A percentile compares a stretch with the other conserved stretches of the same genome.
These are phyloP conservation scores for Waltergamsia citrina DNA, from an alignment of 2,329 filamentous ascomycete genomes.

Conservation along the genomic window DNA sequence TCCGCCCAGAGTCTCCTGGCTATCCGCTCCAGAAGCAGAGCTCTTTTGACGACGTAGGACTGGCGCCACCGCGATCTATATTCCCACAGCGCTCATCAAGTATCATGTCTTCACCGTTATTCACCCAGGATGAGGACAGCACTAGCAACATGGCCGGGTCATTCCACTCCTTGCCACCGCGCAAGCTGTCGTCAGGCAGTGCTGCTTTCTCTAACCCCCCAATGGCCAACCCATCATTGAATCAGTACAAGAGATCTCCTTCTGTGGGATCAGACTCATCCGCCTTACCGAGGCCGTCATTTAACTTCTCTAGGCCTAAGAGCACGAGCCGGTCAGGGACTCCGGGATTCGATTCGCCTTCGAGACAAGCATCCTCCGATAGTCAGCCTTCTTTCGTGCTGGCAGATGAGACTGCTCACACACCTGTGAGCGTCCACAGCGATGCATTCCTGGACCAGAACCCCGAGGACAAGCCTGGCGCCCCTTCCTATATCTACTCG, in stretches of 20 bases:
- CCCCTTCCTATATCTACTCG: constrained; percentile 75
- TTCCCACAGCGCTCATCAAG: constrained; percentile 48
- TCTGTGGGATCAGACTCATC: constrained; percentile 80
- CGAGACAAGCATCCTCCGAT: constrained; percentile 55
- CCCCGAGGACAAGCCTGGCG: constrained; percentile 37
- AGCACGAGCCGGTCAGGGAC: constrained; percentile 68
- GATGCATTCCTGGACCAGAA: constrained; percentile 52
- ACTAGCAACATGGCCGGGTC: constrained; percentile 41
- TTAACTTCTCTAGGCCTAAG: constrained; percentile 91
- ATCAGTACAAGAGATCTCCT: constrained; percentile 64
- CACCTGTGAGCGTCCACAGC: constrained; percentile 63
- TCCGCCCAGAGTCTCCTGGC: constrained; percentile 31
- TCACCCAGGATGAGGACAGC: constrained; percentile 64
- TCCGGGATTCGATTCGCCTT: constrained; percentile 41
- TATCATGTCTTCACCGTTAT: constrained; percentile 50
- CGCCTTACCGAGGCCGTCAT: constrained; percentile 60
- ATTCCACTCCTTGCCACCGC: constrained; percentile 54
- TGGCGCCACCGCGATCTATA: constrained; percentile 39
- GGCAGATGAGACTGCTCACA: constrained; percentile 56
- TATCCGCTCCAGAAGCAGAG: constrained; percentile 29
- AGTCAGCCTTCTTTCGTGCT: constrained; percentile 56
- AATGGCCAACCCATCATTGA: constrained; percentile 46
- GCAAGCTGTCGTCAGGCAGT: constrained; percentile 70
- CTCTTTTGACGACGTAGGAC: constrained; percentile 39
- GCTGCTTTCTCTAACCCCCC: constrained; percentile 30